These are phyloP conservation scores for Forsythia viridissima DNA, from an alignment of 257 asterid genomes.

Conservation along the genomic window DNA sequence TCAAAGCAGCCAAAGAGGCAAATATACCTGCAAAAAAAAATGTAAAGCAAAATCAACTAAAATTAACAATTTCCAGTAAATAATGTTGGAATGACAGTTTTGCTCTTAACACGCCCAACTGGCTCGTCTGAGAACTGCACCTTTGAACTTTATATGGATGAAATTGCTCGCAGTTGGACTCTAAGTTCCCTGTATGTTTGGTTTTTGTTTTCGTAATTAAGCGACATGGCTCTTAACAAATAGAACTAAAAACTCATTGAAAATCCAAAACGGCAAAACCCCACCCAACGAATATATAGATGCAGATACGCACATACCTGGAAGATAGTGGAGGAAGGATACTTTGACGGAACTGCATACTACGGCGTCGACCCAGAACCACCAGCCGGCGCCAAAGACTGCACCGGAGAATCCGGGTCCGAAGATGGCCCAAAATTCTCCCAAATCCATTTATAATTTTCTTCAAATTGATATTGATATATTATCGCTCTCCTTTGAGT, in stretches of 20 bases:
- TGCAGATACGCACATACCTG: slow-evolving; percentile 47
- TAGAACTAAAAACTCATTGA: background rate
- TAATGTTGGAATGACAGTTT: background rate
- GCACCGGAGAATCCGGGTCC: slow-evolving; percentile 95
- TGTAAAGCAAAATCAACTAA: background rate
- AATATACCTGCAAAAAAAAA: slow-evolving; percentile 59
- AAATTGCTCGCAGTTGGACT: too few species aligned
- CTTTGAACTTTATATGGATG: too few species aligned
- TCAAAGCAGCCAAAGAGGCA: slow-evolving; percentile 89
- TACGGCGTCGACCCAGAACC: slow-evolving; percentile 99
- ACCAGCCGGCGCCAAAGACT: slow-evolving; percentile 95
- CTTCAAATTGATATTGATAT: background rate
- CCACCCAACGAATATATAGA: background rate
- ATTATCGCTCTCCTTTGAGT: background rate
- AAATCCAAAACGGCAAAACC: background rate
- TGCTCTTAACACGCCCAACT: too few species aligned
- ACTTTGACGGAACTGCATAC: slow-evolving; percentile 84
- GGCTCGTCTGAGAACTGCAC: too few species aligned
- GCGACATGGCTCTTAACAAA: background rate
- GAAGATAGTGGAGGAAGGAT: slow-evolving; percentile 86
- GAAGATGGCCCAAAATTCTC: slow-evolving; percentile 86
- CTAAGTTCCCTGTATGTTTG: too few species aligned
- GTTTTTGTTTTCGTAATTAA: too few species aligned
- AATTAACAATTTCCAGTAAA: background rate
- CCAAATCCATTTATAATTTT: slow-evolving; percentile 56